Evolutionary conservation across 805 yeast species (phyloP), one percentile per base, ranked within the genome.

Genomic region (Maudiozyma barnettii): DNA sequence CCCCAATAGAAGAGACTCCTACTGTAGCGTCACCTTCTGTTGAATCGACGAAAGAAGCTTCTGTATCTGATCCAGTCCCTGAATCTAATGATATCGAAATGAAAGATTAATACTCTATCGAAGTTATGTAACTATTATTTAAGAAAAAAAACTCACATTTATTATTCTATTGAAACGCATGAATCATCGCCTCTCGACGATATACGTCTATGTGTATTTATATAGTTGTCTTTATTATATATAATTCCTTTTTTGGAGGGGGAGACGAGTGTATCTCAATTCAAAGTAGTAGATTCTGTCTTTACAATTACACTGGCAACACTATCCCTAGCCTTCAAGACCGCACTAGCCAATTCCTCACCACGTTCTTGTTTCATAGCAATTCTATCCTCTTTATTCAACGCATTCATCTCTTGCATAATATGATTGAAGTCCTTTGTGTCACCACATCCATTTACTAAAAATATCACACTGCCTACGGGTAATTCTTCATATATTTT

Each of bases 371-470:
- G 71, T 57, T 77, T 51, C 68, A 73, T 50, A 60, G 68, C 31
- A 63, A 65, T 45, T 68, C 69, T 61, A 69, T 49, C 66, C 59
- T 50, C 63, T 42, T 70, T 66, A 51, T 73, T 72, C 29, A 72
- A 54, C 10, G 59, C 58, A 43, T 74, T 76, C 39, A 87, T 65
- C 42, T 65, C 61, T 12, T 47, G 47, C 45, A 65, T 63, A 66
- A 79, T 68, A 52, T 64, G 59, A 22, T 52, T 53, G 60, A 62
- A 62, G 44, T 70, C 73, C 9, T 72, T 61, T 2, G 81, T 76
- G 55, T 80, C 78, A 10, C 88, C 87, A 44, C 75, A 68, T 1
- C 85, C 87, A 0, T 86, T 73, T 54, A 78, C 69, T 1, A 88
- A 57, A 1, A 87, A 66, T 14, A 90, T 54, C 20, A 81, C 63